Evolutionary conservation across 129 eudicot species (phyloP), one percentile per base, ranked within the genome.

Genomic region (Deinandra increscens): DNA sequence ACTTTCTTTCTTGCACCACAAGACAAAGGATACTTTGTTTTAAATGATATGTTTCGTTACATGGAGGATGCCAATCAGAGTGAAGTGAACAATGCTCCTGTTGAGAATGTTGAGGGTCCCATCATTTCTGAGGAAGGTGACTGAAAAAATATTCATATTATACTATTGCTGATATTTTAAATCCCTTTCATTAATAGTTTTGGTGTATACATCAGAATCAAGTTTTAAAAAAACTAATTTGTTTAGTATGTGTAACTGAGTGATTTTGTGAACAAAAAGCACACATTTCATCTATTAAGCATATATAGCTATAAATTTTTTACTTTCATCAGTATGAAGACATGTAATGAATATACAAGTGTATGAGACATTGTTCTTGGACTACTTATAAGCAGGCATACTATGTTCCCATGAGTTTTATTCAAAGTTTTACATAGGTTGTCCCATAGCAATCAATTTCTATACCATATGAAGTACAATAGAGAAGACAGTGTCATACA

Each of bases 1-100:
- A 42, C 86, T 43, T 93, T 93, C 76, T 93, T 93, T 58, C 95
- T 93, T 64, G 98, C 98, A 4, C 97, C 98, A 5, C 98, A 93
- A 69, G 95, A 93, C 38, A 81, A 73, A 66, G 98, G 98, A 6
- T 93, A 76, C 87, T 93, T 82, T 80, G 97, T 93, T 66, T 72
- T 93, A 74, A 93, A 93, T 58, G 97, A 93, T 78, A 81, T 93
- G 58, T 87, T 93, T 44, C 85, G 88, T 13, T 93, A 93, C 53
- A 43, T 89, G 75, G 95, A 86, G 43, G 80, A 62, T 45, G 81
- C 46, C 50, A 67, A 12, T 33, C 73, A 46, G 22, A 58, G 33
- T 71, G 75, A 68, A 59, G 87, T 34, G 37, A 70, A 68, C 34
- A 87, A 45, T 50, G 80, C 26, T 79, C 51, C 63, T 29, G 71